phyloP scores from a whole-genome alignment of 139 green algal genomes.

The Chlorella sp. region DNA sequence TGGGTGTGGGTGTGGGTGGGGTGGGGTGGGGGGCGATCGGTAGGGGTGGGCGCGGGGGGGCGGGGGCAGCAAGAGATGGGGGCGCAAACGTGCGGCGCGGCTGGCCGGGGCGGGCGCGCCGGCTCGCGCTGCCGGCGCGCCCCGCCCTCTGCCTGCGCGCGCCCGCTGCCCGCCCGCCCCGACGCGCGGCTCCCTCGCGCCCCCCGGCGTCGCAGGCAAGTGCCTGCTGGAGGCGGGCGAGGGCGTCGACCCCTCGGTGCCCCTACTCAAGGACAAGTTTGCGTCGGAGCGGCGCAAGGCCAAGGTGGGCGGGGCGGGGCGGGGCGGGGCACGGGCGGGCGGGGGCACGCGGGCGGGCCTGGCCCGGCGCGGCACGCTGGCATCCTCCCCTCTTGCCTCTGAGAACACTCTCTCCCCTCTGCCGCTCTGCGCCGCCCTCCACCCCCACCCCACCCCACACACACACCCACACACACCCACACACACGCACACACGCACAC shows the following conservation, averaged over 20 bases:
- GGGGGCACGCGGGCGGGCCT: too few relatives aligned
- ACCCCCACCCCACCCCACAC: too few relatives aligned
- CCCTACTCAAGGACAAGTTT: slow-evolving; percentile 93
- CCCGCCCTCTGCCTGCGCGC: neutral
- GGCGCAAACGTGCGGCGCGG: too few relatives aligned
- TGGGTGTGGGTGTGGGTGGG: neutral
- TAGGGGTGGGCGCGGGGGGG: neutral
- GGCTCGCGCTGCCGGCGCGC: neutral
- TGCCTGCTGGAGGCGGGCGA: slow-evolving; percentile 76
- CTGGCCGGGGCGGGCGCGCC: too few relatives aligned
- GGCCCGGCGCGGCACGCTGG: too few relatives aligned
- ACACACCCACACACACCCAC: too few relatives aligned
- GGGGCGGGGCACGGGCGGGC: too few relatives aligned
- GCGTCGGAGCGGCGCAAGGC: slow-evolving; percentile 78
- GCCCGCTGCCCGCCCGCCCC: too few relatives aligned
- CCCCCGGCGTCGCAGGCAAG: slow-evolving; percentile 31
- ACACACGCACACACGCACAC: too few relatives aligned
- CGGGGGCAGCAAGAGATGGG: neutral
- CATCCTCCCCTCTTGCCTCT: too few relatives aligned
- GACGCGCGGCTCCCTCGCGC: neutral
- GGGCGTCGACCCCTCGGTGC: slow-evolving; percentile 41
- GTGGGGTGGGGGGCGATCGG: neutral
- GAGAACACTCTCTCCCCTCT: too few relatives aligned
- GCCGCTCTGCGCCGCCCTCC: too few relatives aligned
- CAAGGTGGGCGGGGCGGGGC: slow-evolving; percentile 68